A percentile compares a stretch with the other conserved stretches of the same genome.
These are phyloP conservation scores for Plasmodium malariae DNA, from an alignment of 169 alveolate species.

Conservation along the genomic window DNA sequence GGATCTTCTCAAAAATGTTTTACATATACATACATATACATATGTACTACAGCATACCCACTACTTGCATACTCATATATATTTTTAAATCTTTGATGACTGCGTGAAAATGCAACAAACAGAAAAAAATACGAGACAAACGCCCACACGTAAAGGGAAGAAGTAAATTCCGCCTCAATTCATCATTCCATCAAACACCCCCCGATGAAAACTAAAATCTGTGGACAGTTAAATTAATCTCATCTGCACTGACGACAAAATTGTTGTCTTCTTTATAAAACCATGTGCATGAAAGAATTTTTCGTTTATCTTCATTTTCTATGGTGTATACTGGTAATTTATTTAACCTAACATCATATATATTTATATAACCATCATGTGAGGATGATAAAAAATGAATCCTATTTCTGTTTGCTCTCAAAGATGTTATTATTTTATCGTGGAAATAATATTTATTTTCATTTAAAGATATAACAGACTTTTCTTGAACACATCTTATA, in stretches of 20 bases:
- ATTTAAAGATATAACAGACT: slow-evolving; percentile 36
- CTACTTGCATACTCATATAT: no score
- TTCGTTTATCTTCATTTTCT: slow-evolving; percentile 48
- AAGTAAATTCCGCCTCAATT: no score
- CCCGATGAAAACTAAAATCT: slow-evolving; percentile 56
- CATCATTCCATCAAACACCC: no score
- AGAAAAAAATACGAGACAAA: no score
- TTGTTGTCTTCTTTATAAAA: slow-evolving; percentile 19
- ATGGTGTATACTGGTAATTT: slow-evolving; percentile 63
- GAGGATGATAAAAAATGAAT: slow-evolving; percentile 56
- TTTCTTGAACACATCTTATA: slow-evolving; percentile 44
- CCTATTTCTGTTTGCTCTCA: slow-evolving; percentile 45
- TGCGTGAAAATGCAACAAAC: no score
- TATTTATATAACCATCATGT: slow-evolving; percentile 67
- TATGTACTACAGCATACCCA: no score
- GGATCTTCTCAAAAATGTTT: no score
- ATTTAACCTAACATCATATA: slow-evolving; percentile 64
- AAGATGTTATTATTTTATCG: slow-evolving; percentile 63
- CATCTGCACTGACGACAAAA: slow-evolving; percentile 54
- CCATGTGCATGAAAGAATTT: slow-evolving; percentile 63
- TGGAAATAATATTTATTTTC: slow-evolving; percentile 63
- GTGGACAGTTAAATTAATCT: slow-evolving; percentile 24
- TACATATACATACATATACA: no score
- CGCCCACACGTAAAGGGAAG: no score
- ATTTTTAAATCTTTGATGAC: no score